phyloP scores from a whole-genome alignment of 2,329 filamentous ascomycete genomes.

The Pseudohalonectria lignicola region DNA sequence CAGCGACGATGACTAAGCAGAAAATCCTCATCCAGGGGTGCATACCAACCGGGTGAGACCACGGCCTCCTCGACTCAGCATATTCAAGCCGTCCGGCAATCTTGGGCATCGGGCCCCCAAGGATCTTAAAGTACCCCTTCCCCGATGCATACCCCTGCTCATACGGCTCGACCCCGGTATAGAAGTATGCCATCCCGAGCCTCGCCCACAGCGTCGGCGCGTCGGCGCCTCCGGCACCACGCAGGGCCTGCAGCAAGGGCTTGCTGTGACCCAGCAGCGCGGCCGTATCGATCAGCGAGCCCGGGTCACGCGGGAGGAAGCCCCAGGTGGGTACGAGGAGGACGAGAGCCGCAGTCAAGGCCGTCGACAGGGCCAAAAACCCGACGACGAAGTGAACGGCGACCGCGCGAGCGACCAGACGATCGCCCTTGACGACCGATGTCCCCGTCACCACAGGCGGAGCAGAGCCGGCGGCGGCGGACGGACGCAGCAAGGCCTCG shows the following conservation, averaged over 20 bases:
- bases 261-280: conserved; percentile 24
- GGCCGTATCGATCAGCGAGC: conserved; percentile 21
- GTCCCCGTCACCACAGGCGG: conserved; percentile 5
- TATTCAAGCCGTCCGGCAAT: conserved; percentile 4
- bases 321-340: conserved; percentile 17
- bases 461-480: conserved; percentile 8
- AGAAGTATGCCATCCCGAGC: conserved; percentile 16
- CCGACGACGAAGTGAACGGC: conserved; percentile 19
- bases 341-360: conserved; percentile 10
- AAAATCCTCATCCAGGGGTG: conserved; percentile 16
- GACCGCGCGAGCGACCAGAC: conserved; percentile 16
- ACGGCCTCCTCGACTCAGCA: conserved; percentile 9
- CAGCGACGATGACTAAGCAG: conserved; percentile 14
- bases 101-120: conserved; percentile 7
- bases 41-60: conserved; percentile 18
- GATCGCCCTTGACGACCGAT: conserved; percentile 15
- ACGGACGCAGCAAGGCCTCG: conserved; percentile 15
- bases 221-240: conserved; percentile 21
- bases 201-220: conserved; percentile 13
- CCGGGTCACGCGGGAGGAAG: conserved; percentile 23
- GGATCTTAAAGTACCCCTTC: conserved; percentile 14
- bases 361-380: conserved; percentile 15
- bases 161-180: conserved; percentile 22
- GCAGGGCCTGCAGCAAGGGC: conserved; percentile 20
- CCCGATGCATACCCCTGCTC: conserved; percentile 14